Evolutionary conservation across 768 basidiomycete genomes (phyloP).

Genomic region (Kwoniella sp.): DNA sequence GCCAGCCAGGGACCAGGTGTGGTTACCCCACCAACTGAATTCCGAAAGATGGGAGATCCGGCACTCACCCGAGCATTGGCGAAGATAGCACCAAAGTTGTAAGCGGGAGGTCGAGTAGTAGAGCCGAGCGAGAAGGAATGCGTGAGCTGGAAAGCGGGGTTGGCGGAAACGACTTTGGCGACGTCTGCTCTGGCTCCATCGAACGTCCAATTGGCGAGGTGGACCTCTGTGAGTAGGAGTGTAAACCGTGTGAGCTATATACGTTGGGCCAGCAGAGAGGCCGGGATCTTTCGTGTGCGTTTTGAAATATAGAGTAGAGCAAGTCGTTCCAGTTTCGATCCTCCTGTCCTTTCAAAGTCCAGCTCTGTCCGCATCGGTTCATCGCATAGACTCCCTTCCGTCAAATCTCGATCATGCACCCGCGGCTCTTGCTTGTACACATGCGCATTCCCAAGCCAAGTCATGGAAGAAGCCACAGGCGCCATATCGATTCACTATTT

Average conservation of each 20-base stretch:
- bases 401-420: too few species aligned
- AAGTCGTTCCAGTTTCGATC: not conserved
- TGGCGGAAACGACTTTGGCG: conserved; percentile 86
- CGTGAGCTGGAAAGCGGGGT: conserved; percentile 96
- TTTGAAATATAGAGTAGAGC: too few species aligned
- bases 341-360: not conserved
- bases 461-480: not conserved
- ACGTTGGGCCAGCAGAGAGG: too few species aligned
- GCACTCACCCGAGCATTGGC: conserved; percentile 76
- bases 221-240: conserved; percentile 68
- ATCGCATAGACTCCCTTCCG: too few species aligned
- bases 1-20: too few species aligned
- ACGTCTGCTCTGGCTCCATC: conserved; percentile 97
- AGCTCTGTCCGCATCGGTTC: too few species aligned
- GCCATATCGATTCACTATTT: too few species aligned
- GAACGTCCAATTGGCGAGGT: conserved; percentile 90
- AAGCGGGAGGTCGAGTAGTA: conserved; percentile 76
- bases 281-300: too few species aligned
- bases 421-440: too few species aligned
- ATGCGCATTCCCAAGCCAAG: not conserved
- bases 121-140: conserved; percentile 93
- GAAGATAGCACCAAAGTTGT: conserved; percentile 93
- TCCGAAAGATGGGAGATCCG: too few species aligned
- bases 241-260: not conserved
- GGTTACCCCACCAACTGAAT: too few species aligned